phyloP scores from a whole-genome alignment of 495 filamentous ascomycete genomes.

The Astrocystis sublimbata region DNA sequence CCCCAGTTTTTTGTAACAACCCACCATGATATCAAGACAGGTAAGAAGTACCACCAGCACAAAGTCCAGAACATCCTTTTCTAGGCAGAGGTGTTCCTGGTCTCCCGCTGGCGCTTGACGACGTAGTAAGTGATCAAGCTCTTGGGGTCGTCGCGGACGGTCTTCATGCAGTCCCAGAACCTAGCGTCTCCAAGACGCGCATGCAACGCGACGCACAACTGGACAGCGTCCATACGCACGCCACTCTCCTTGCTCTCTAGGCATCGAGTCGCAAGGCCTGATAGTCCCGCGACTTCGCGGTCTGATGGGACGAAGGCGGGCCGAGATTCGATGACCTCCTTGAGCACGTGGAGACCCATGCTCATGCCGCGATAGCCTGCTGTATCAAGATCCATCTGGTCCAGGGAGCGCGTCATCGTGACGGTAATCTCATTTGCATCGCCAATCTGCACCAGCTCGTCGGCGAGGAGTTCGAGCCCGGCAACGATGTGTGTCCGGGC shows the following conservation, averaged over 20 bases:
- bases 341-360: slow-evolving; percentile 64
- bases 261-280: slow-evolving; percentile 58
- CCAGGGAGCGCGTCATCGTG: slow-evolving; percentile 46
- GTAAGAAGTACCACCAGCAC: slow-evolving; percentile 11
- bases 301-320: slow-evolving; percentile 44
- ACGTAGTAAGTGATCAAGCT: slow-evolving; percentile 84
- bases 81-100: slow-evolving; percentile 15
- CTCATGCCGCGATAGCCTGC: slow-evolving; percentile 46
- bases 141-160: slow-evolving; percentile 65
- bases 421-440: slow-evolving; percentile 51
- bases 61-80: slow-evolving; percentile 8
- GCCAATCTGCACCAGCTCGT: slow-evolving; percentile 52
- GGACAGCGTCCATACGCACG: slow-evolving; percentile 74
- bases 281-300: slow-evolving; percentile 47
- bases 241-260: slow-evolving; percentile 74
- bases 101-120: slow-evolving; percentile 61
- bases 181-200: slow-evolving; percentile 61
- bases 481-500: slow-evolving; percentile 55
- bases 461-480: slow-evolving; percentile 55
- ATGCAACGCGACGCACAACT: slow-evolving; percentile 74
- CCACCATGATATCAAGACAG: slow-evolving; percentile 8
- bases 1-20: neutral
- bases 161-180: slow-evolving; percentile 66
- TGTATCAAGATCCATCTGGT: slow-evolving; percentile 37
- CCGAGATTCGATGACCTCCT: slow-evolving; percentile 49